phyloP scores from a whole-genome alignment of 1,139 yeast species.

The Yamadazyma kanchanaburiensis region DNA sequence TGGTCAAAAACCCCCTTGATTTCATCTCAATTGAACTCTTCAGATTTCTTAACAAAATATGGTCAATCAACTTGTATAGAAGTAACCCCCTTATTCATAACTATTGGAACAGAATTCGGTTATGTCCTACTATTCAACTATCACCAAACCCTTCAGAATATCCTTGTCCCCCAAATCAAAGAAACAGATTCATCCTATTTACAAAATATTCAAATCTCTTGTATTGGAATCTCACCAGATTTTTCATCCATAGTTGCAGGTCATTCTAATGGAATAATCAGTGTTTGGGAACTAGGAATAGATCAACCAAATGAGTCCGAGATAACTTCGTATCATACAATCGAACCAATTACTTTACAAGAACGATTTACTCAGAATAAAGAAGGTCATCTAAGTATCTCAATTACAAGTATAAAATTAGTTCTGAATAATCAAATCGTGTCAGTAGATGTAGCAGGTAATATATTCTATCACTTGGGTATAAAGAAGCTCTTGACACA shows the following conservation, averaged over 20 bases:
- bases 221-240: conserved; percentile 40
- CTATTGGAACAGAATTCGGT: conserved; percentile 64
- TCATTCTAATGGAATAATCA: conserved; percentile 24
- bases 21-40: conserved; percentile 18
- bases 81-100: conserved; percentile 48
- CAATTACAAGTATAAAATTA: conserved; percentile 41
- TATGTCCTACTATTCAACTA: conserved; percentile 60
- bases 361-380: conserved; percentile 23
- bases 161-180: conserved; percentile 29
- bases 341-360: conserved; percentile 26
- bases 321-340: conserved; percentile 19
- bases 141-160: conserved; percentile 48
- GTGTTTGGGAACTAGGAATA: conserved; percentile 31
- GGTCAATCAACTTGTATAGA: conserved; percentile 52
- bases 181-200: conserved; percentile 26
- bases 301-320: conserved; percentile 3
- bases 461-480: conserved; percentile 59
- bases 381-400: conserved; percentile 53
- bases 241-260: conserved; percentile 34
- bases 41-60: conserved; percentile 24
- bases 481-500: conserved; percentile 51
- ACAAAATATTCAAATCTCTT: conserved; percentile 27
- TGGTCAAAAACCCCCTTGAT: conserved; percentile 27
- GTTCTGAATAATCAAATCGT: conserved; percentile 56
- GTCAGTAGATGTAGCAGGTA: conserved; percentile 59